These are phyloP conservation scores for Colletotrichum orbiculare DNA, from an alignment of 2,329 filamentous ascomycete species.

Conservation along the genomic window DNA sequence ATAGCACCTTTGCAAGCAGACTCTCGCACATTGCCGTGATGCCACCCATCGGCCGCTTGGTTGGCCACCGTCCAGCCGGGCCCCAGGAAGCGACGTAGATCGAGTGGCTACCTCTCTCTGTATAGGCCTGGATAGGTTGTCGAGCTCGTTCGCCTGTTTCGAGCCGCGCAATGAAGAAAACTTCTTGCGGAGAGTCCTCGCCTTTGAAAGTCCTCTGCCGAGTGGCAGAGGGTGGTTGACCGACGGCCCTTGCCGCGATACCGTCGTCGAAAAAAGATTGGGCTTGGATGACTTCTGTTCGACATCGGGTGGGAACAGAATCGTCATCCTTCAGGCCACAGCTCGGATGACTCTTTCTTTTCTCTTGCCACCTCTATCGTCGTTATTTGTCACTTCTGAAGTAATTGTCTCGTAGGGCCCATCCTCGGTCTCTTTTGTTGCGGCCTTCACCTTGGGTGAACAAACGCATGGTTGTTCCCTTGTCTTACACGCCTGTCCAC, in stretches of 20 bases:
- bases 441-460: conserved; percentile 13
- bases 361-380: background rate
- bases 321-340: conserved; percentile 35
- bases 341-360: conserved; percentile 22
- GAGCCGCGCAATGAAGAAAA: conserved; percentile 15
- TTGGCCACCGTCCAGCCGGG: conserved; percentile 31
- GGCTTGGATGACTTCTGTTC: conserved; percentile 18
- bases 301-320: conserved; percentile 32
- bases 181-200: background rate
- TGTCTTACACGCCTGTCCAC: conserved; percentile 8
- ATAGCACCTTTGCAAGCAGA: conserved; percentile 11
- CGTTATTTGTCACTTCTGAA: conserved; percentile 9
- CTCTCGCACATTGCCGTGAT: conserved; percentile 30
- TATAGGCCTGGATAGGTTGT: conserved; percentile 11
- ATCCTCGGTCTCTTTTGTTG: conserved; percentile 22
- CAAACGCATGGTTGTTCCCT: conserved; percentile 11
- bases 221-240: conserved; percentile 18
- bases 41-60: conserved; percentile 32
- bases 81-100: conserved; percentile 17
- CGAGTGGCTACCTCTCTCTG: conserved; percentile 21
- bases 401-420: conserved; percentile 20
- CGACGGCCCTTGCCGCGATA: conserved; percentile 28
- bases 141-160: conserved; percentile 19
- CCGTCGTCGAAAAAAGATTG: conserved; percentile 22
- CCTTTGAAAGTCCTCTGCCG: conserved; percentile 25